Percentiles rank a stretch among this genome's conserved stretches.
phyloP scores from a whole-genome alignment of 163 green algal species.

The Scenedesmus sp. region DNA sequence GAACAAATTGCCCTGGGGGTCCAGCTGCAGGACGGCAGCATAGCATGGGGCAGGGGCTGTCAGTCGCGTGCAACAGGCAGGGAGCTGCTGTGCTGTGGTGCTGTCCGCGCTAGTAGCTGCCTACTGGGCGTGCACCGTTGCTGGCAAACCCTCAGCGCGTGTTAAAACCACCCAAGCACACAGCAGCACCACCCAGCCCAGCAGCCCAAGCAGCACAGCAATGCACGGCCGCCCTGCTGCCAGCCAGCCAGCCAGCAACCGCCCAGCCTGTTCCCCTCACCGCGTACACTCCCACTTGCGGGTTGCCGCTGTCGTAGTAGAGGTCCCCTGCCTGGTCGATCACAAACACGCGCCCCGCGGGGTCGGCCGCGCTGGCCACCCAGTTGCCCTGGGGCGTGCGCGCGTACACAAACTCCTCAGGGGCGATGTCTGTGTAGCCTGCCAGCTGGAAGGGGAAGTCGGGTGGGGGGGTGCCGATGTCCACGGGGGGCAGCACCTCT shows the following conservation, averaged over 20 bases:
- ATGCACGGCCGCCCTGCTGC: too few species aligned
- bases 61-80: too few species aligned
- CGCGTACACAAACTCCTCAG: slow-evolving; percentile 55
- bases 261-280: slow-evolving; percentile 60
- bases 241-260: neutral
- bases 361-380: slow-evolving; percentile 75
- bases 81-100: too few species aligned
- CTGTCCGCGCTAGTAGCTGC: too few species aligned
- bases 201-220: too few species aligned
- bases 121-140: too few species aligned
- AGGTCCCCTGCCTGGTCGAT: slow-evolving; percentile 77
- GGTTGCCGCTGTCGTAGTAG: slow-evolving; percentile 88
- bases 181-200: too few species aligned
- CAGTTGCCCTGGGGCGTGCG: slow-evolving; percentile 76
- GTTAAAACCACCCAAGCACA: too few species aligned
- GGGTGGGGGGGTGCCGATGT: slow-evolving; percentile 17
- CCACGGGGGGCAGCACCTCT: slow-evolving; percentile 48
- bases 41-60: neutral
- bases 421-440: slow-evolving; percentile 46
- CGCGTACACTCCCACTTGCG: slow-evolving; percentile 78
- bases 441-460: slow-evolving; percentile 55
- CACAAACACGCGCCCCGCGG: slow-evolving; percentile 67
- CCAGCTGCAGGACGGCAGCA: slow-evolving; percentile 64
- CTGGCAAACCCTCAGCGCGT: too few species aligned
- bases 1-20: slow-evolving; percentile 76